Base-by-base conservation (phyloP, 148 eudicot genomes). In the Nepenthes mirabilis region DNA sequence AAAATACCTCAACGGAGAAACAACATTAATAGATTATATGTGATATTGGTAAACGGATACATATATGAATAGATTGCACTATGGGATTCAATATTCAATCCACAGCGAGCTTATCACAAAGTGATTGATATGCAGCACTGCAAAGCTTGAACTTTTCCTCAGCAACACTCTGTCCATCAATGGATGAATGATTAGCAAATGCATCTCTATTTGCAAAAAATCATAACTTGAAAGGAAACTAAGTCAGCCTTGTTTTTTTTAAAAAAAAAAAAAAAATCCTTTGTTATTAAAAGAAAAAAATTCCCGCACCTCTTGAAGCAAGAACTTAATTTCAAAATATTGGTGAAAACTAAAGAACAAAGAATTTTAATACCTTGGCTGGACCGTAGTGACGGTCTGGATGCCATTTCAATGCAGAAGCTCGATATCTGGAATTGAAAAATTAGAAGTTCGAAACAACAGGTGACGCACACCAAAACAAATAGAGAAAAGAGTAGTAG, bases 61-160 rank as follows among this genome's bases (percentile, higher is more conserved):
- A 23, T 23, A 23, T 23, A 23, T 23, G 23, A 23, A 23, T 23
- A 23, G 23, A 23, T 23, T 23, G 23, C 23, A 23, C 23, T 23
- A 23, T 23, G 23, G 23, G 23, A 23, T 23, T 23, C 23, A 23
- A 23, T 23, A 23, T 23, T 49, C 52, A 49, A 49, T 11, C 52
- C 52, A 5, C 14, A 43, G 72, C 74, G 64, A 91, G 68, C 65
- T 82, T 88, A 47, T 80, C 87, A 63, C 98, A 91, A 57, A 88
- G 60, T 37, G 90, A 83, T 63, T 91, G 88, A 79, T 91, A 91
- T 32, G 98, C 98, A 36, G 98, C 86, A 34, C 84, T 82, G 76
- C 98, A 91, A 51, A 60, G 80, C 85, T 91, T 91, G 77, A 91
- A 91, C 50, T 85, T 91, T 74, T 88, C 98, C 81, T 91, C 98